Base-by-base conservation (phyloP, 2,329 filamentous ascomycete species). In the Neonectria ditissima region DNA sequence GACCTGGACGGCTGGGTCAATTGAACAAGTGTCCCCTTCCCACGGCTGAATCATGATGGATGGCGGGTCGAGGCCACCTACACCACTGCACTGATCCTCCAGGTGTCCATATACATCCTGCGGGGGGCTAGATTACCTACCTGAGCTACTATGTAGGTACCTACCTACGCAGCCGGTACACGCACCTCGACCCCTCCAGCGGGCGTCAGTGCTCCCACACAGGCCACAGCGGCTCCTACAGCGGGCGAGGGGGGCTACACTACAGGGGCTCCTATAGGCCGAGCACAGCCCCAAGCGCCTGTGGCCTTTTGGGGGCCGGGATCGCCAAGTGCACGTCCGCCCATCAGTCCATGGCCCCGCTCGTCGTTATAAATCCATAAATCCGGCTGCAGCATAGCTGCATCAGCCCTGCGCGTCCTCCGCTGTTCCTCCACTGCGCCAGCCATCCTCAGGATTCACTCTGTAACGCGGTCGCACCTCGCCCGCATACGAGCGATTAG, bases 11-110 rank as follows among this genome's bases (percentile, higher is more conserved):
- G 68, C 69, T 70, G 69, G 55, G 63, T 75, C 74, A 80, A 80
- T 78, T 80, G 79, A 80, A 81, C 79, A 81, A 80, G 79, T 81
- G 79, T 81, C 79, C 79, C 77, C 73, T 80, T 78, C 69, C 59
- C 53, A 52, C 66, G 58, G 62, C 68, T 68, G 66, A 63, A 57
- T 59, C 63, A 69, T 62, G 57, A 59, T 51, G 45, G 55, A 22
- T 47, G 60, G 56, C 54, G 55, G 57, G 63, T 55, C 47, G 65
- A 56, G 55, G 41, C 26, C 28, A 30, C 50, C 18, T 50, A 18
- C 45, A 48, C 34, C 34, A 37, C 34, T 26, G 24, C 24, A 6
- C 24, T 26, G 24, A 26, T 26, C 24, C 24, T 26, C 24, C 24
- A 26, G 24, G 24, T 26, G 24, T 26, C 24, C 24, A 26, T 26